phyloP scores from a whole-genome alignment of 441 rosid species.

The Eutrema salsugineum region DNA sequence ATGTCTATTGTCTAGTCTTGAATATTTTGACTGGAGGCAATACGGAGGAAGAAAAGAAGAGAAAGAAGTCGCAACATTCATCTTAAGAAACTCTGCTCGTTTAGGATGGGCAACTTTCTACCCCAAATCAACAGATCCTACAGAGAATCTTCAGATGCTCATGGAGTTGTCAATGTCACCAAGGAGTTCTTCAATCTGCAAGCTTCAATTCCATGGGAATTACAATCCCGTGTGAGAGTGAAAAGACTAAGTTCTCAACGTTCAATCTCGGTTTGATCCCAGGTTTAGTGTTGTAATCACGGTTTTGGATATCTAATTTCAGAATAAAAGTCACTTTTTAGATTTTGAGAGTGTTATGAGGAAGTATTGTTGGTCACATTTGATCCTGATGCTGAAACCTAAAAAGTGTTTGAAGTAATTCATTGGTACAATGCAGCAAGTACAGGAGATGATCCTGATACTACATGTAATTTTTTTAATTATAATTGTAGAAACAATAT shows the following conservation, averaged over 20 bases:
- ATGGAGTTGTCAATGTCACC: background rate
- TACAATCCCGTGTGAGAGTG: background rate
- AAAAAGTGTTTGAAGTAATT: too few species aligned
- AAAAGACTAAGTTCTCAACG: background rate
- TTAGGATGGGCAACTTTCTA: background rate
- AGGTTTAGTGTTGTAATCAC: background rate
- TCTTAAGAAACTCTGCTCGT: background rate
- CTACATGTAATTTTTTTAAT: too few species aligned
- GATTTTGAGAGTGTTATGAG: background rate
- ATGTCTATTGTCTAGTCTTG: background rate
- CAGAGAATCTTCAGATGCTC: background rate
- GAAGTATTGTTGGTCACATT: too few species aligned
- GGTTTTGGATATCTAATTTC: background rate
- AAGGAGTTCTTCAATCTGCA: background rate
- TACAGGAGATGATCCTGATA: too few species aligned
- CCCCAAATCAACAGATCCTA: background rate
- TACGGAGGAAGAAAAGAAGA: constrained; percentile 1
- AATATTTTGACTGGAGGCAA: background rate
- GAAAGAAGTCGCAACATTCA: background rate
- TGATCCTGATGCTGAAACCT: too few species aligned
- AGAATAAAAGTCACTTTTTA: background rate
- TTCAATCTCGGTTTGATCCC: background rate
- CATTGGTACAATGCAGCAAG: too few species aligned
- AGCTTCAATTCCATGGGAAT: background rate
- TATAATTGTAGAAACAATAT: too few species aligned